Conservation (phyloP, 345 rosid species). For the Litchi chinensis region DNA sequence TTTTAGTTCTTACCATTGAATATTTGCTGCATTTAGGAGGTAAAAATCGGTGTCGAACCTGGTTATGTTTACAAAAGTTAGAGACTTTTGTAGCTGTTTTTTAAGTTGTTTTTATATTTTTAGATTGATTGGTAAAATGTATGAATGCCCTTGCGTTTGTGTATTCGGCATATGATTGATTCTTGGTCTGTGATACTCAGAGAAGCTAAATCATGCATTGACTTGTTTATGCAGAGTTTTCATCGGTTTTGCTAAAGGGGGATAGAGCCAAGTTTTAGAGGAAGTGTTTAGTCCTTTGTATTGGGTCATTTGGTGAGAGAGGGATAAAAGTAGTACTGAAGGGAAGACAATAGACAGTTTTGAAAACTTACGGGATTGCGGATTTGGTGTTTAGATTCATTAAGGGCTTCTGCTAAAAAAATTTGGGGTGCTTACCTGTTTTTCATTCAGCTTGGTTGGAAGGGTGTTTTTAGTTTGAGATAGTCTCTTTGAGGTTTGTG, state of each 20-base stretch:
- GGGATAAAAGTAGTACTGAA: no score
- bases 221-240: background rate
- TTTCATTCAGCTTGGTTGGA: background rate
- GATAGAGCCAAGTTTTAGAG: background rate
- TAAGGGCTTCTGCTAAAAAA: background rate
- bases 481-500: background rate
- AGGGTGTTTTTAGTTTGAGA: background rate
- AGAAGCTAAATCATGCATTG: no score
- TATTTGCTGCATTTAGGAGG: no score
- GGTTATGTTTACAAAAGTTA: background rate
- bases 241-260: background rate
- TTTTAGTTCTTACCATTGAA: no score
- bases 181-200: no score
- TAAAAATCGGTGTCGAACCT: background rate
- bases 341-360: background rate
- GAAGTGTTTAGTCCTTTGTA: background rate
- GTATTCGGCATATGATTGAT: no score
- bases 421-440: background rate
- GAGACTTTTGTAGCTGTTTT: background rate
- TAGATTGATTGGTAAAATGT: background rate
- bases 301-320: background rate
- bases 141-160: background rate
- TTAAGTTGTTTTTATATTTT: no score
- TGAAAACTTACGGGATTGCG: background rate
- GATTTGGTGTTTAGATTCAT: background rate